Conservation (phyloP, 2,329 filamentous ascomycete species). For the Botrytis elliptica region DNA sequence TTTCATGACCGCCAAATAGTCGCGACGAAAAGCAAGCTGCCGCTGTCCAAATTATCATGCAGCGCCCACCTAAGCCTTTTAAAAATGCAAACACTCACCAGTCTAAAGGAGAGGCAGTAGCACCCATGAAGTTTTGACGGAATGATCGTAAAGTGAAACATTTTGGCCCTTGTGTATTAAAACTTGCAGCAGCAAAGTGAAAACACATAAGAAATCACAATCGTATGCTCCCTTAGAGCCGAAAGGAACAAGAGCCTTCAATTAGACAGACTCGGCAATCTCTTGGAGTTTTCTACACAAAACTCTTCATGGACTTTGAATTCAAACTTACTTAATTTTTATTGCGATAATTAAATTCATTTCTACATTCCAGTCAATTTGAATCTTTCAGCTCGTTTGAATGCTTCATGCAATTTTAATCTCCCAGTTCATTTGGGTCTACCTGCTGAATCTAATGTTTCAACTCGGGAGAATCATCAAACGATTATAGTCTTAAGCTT, state of each 20-base stretch:
- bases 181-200: not conserved
- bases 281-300: not conserved
- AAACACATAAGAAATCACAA: not conserved
- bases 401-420: not conserved
- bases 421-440: not conserved
- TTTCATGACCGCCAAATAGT: not conserved
- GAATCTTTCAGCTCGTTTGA: not conserved
- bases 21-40: not conserved
- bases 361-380: not conserved
- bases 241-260: not conserved
- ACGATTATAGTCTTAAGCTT: not conserved
- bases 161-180: not conserved
- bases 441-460: not conserved
- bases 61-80: not conserved
- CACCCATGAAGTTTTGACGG: not conserved
- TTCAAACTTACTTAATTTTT: not conserved
- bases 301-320: not conserved
- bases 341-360: not conserved
- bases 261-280: not conserved
- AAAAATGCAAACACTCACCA: not conserved
- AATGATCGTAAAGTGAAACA: fast-evolving
- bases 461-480: not conserved
- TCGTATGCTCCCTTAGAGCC: not conserved
- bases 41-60: not conserved
- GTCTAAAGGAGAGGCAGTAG: not conserved